These are phyloP conservation scores for Claviceps pazoutovae DNA, from an alignment of 2,329 filamentous ascomycete genomes.

Conservation along the genomic window DNA sequence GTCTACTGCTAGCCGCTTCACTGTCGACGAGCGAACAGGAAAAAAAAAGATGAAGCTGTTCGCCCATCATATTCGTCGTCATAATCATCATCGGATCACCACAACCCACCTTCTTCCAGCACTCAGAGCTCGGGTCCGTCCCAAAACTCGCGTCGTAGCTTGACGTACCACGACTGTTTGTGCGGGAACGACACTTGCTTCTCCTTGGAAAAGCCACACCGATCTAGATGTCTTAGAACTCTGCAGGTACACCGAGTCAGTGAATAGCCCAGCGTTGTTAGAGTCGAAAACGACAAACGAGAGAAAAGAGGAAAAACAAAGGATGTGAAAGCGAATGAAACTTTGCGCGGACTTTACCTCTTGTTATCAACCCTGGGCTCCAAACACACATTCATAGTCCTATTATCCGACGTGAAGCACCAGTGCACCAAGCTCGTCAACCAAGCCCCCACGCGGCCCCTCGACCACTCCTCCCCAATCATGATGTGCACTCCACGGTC, in stretches of 20 bases:
- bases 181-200: conserved; percentile 78
- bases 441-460: conserved; percentile 73
- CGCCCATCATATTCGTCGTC: not conserved
- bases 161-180: conserved; percentile 81
- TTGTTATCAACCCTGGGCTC: conserved; percentile 86
- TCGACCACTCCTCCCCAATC: conserved; percentile 82
- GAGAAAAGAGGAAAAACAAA: not conserved
- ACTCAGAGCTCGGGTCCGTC: conserved; percentile 47
- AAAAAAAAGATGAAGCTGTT: not conserved
- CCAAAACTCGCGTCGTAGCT: conserved; percentile 68
- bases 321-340: not conserved
- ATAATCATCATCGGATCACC: not conserved
- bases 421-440: conserved; percentile 77
- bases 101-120: not conserved
- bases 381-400: conserved; percentile 71
- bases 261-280: not conserved
- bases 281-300: not conserved
- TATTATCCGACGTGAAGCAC: conserved; percentile 60
- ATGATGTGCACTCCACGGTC: conserved; percentile 82
- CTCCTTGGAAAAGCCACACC: conserved; percentile 72
- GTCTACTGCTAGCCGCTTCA: no score
- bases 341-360: conserved; percentile 42
- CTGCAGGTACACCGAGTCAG: not conserved
- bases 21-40: not conserved
- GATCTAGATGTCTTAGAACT: conserved; percentile 46